Conservation (phyloP, 78 protist genomes). For the Dictyostelium firmibasis region DNA sequence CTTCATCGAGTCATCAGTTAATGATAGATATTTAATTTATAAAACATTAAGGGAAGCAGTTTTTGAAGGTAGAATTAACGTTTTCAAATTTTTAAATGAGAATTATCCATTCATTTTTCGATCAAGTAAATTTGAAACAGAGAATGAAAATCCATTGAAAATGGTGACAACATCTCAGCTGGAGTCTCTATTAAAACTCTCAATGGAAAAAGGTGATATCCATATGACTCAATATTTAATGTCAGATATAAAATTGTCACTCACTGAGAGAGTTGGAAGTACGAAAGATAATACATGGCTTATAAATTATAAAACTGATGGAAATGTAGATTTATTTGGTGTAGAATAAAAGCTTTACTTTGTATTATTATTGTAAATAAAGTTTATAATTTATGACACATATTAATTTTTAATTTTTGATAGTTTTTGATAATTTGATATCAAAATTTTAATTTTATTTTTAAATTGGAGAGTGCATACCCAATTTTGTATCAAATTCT, state of each 20-base stretch:
- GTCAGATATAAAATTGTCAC: neutral
- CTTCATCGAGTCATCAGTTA: neutral
- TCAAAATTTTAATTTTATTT: neutral
- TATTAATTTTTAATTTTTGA: no score
- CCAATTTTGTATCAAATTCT: constrained; percentile 78
- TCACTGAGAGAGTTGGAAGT: neutral
- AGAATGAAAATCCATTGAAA: neutral
- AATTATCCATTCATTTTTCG: neutral
- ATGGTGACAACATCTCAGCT: neutral
- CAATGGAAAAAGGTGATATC: neutral
- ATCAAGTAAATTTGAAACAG: neutral
- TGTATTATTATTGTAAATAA: no score
- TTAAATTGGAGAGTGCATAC: constrained; percentile 30
- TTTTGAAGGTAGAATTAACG: neutral
- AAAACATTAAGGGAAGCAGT: neutral
- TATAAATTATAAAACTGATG: neutral
- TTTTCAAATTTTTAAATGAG: neutral
- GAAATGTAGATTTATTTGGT: no score
- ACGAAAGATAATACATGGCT: neutral
- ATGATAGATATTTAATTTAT: neutral
- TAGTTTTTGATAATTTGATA: no score
- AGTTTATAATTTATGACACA: no score
- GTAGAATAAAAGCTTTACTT: no score
- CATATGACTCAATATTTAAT: neutral
- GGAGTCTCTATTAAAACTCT: neutral